Percentiles rank a stretch among this genome's conserved stretches.
Evolutionary conservation across 495 filamentous ascomycete genomes (phyloP).

Genomic region (Apodospora peruviana): DNA sequence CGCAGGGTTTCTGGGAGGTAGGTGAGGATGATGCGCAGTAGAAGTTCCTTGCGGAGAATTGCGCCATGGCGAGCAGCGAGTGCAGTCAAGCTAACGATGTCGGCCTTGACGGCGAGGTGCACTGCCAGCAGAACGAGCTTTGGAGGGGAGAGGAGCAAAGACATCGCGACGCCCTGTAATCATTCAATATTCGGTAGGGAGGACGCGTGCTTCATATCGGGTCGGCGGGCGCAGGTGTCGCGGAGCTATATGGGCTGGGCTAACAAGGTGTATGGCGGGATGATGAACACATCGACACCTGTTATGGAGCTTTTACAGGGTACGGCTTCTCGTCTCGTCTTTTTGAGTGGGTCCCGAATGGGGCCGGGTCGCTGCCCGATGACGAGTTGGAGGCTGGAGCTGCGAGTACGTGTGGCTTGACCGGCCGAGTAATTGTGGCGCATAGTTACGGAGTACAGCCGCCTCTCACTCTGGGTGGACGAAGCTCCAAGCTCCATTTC

Average conservation of each 20-base stretch:
- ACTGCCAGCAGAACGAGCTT: slow-evolving; percentile 60
- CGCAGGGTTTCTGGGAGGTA: slow-evolving; percentile 74
- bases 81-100: slow-evolving; percentile 56
- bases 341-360: not conserved
- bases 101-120: slow-evolving; percentile 49
- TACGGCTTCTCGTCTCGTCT: too few relatives aligned
- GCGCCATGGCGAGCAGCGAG: slow-evolving; percentile 53
- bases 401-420: not conserved
- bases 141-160: slow-evolving; percentile 46
- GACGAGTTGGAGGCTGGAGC: not conserved
- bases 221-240: not conserved
- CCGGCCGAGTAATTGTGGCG: not conserved
- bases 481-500: slow-evolving; percentile 12
- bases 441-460: not conserved
- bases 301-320: not conserved
- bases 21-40: slow-evolving; percentile 77
- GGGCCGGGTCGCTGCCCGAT: too few relatives aligned
- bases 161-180: slow-evolving; percentile 27
- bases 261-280: not conserved
- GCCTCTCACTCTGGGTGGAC: not conserved
- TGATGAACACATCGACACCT: not conserved
- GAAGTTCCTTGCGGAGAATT: slow-evolving; percentile 57
- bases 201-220: not conserved
- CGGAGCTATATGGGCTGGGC: too few relatives aligned
- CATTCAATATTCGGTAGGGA: too few relatives aligned